These are phyloP conservation scores for Aegilops tauschii DNA, from an alignment of 176 grass and related monocot genomes.

Conservation along the genomic window DNA sequence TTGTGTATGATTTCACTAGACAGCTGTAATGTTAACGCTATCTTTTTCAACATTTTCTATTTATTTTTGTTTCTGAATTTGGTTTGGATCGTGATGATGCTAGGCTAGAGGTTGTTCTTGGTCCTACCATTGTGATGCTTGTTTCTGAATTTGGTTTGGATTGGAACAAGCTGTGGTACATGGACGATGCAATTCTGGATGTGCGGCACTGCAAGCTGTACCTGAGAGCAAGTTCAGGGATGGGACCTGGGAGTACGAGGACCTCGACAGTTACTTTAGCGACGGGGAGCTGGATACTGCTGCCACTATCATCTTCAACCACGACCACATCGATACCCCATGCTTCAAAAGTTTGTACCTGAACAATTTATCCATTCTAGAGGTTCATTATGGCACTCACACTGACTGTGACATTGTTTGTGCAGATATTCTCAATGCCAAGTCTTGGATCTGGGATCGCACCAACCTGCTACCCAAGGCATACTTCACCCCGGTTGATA, in stretches of 20 bases:
- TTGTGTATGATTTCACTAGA: too few species aligned
- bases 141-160: slow-evolving; percentile 20
- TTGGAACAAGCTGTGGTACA: slow-evolving; percentile 12
- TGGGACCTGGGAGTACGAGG: slow-evolving; percentile 64
- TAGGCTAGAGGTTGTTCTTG: background rate
- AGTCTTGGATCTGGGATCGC: slow-evolving; percentile 45
- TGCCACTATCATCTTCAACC: slow-evolving; percentile 61
- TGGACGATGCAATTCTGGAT: slow-evolving; percentile 86
- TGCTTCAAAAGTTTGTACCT: slow-evolving; percentile 38
- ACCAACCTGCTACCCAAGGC: slow-evolving; percentile 48
- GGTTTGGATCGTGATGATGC: slow-evolving; percentile 6
- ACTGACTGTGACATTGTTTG: background rate
- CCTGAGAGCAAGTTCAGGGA: slow-evolving; percentile 58
- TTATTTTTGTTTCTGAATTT: background rate
- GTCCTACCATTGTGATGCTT: background rate
- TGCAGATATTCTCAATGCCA: slow-evolving; percentile 40
- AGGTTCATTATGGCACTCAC: background rate
- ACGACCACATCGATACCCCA: background rate
- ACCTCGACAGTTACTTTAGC: slow-evolving; percentile 49
- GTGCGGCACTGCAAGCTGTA: slow-evolving; percentile 72
- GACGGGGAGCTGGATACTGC: slow-evolving; percentile 29
- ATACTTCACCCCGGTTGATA: slow-evolving; percentile 19
- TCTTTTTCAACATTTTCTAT: too few species aligned
- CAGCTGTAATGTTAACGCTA: too few species aligned
- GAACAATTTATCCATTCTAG: background rate